Evolutionary conservation across 331 rosid genomes (phyloP), one percentile per base, ranked within the genome.

Genomic region (Spiraea crenata): DNA sequence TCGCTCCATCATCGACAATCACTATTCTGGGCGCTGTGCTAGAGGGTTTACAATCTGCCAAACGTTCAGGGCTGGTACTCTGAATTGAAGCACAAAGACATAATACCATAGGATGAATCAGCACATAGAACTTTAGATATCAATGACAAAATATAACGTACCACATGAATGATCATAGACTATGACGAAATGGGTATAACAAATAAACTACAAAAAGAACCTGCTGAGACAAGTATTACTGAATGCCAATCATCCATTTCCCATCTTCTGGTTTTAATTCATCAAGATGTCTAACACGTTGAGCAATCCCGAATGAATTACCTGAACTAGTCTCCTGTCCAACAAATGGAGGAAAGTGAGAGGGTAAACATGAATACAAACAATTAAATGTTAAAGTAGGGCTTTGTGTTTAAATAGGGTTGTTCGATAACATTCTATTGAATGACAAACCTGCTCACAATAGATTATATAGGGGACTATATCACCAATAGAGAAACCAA

Each of bases 91-190:
- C 96, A 79, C 97, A 93, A 70, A 93, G 95, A 65, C 99, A 91
- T 57, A 97, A 93, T 70, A 93, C 92, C 76, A 93, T 96, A 2
- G 99, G 99, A 84, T 91, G 97, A 76, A 93, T 91, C 99, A 91
- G 89, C 73, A 69, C 20, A 13, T 48, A 35, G 15, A 67, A 62
- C 47, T 46, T 66, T 71, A 71, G 67, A 69, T 57, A 56, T 69
- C 54, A 78, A 58, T 47, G 65, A 84, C 66, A 40, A 58, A 0
- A 35, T 8, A 58, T 19, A 41, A 67, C 39, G 57, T 58, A 47
- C 61, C 5, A 63, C 57, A 38, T 45, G 48, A 59, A 75, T 42
- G 61, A 63, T 65, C 50, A 57, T 25, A 42, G 45, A 63, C 64
- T 51, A 68, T 9, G 66, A 57, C 55, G 58, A 56, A 57, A 57